phyloP scores from a whole-genome alignment of 2,329 filamentous ascomycete genomes.

The Epichloe coenophiala region DNA sequence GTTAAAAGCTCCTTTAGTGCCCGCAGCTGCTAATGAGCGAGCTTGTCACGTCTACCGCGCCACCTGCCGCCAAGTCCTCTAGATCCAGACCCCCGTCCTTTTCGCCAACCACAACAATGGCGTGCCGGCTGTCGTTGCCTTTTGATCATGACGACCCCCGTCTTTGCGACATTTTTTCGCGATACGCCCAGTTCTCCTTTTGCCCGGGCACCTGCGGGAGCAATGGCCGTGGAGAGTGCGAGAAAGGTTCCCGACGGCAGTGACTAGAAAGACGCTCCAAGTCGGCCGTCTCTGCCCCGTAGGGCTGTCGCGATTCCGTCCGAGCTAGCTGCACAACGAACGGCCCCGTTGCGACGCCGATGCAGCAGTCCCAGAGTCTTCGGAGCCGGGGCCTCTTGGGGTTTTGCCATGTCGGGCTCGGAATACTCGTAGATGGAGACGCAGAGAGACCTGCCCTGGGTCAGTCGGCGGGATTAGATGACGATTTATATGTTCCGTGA shows the following conservation, averaged over 20 bases:
- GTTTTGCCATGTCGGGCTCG: not conserved
- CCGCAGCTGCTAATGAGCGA: too few relatives aligned
- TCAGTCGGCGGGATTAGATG: constrained; percentile 4
- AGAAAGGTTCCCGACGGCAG: constrained; percentile 25
- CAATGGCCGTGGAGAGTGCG: constrained; percentile 17
- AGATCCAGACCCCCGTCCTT: constrained; percentile 22
- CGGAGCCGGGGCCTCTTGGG: constrained; percentile 4
- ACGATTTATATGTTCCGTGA: too few relatives aligned
- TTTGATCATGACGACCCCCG: constrained; percentile 19
- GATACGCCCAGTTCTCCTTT: constrained; percentile 29
- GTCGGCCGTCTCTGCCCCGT: constrained; percentile 14
- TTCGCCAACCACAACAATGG: constrained; percentile 22
- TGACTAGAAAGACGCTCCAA: constrained; percentile 30
- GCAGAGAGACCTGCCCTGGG: constrained; percentile 13
- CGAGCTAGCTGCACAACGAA: constrained; percentile 15
- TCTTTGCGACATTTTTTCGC: constrained; percentile 15
- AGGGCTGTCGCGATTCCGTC: constrained; percentile 21
- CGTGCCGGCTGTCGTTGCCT: constrained; percentile 27
- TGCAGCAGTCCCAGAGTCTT: constrained; percentile 15
- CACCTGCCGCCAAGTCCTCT: constrained; percentile 26
- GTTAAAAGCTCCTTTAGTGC: too few relatives aligned
- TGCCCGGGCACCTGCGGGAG: constrained; percentile 25
- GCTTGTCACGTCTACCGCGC: not conserved
- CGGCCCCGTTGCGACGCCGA: constrained; percentile 11
- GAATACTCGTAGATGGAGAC: constrained; percentile 12